phyloP scores from a whole-genome alignment of 768 basidiomycete species.

The Cyclocybe cylindracea region DNA sequence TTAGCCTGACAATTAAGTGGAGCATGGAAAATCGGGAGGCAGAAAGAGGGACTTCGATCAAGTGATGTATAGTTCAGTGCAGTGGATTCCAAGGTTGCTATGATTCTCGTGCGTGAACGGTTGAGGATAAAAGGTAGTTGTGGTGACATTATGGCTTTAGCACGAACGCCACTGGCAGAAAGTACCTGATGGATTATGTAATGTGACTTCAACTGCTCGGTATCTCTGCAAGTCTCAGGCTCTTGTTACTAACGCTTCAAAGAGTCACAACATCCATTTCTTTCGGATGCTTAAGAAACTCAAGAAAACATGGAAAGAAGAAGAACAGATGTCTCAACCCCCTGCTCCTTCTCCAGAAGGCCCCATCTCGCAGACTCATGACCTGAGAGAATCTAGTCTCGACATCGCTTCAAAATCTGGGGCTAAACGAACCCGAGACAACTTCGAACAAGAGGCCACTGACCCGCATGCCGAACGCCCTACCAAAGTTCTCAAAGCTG shows the following conservation, averaged over 20 bases:
- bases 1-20: not conserved
- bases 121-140: too few relatives aligned
- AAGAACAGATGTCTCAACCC: constrained; percentile 22
- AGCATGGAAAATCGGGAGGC: not conserved
- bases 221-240: not conserved
- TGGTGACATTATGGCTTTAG: too few relatives aligned
- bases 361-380: not conserved
- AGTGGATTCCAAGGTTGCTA: too few relatives aligned
- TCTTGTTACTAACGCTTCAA: not conserved
- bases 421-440: constrained; percentile 21
- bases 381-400: not conserved
- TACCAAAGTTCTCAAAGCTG: constrained; percentile 19
- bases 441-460: constrained; percentile 13
- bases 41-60: not conserved
- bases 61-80: too few relatives aligned
- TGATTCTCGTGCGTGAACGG: too few relatives aligned
- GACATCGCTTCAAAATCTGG: not conserved
- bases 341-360: constrained; percentile 9
- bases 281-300: constrained; percentile 48
- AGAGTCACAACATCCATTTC: not conserved
- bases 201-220: not conserved
- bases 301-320: constrained; percentile 50
- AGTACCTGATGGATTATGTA: too few relatives aligned
- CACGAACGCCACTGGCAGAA: too few relatives aligned
- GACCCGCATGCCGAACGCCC: constrained; percentile 20